Evolutionary conservation across 441 rosid species (phyloP), one percentile per base, ranked within the genome.

Genomic region (Adansonia grandidieri): DNA sequence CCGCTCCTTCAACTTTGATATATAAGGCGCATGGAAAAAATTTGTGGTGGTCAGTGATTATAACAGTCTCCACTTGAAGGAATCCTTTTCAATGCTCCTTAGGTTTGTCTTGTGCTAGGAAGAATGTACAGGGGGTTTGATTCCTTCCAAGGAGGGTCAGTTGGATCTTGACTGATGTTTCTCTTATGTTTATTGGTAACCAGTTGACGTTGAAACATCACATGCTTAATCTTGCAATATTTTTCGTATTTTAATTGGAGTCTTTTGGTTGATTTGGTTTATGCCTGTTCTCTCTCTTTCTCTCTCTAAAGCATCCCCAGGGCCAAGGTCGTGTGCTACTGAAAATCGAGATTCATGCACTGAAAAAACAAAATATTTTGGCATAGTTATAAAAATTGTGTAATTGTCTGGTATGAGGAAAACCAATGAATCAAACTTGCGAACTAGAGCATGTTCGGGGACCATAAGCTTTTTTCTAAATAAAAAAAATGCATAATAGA

Each of bases 1-100:
- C 98, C 99, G 56, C 82, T 96, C 79, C 98, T 96, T 77, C 98
- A 94, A 81, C 96, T 89, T 71, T 93, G 87, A 92, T 70, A 54
- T 19, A 13, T 14, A 66, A 75, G 60, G 63, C 22, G 11, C 75
- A 60, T 71, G 78, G 72, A 78, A 65, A 75, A 44, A 37, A 6
- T 73, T 17, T 66, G 56, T 79, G 78, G 69, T 58, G 77, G 60
- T 83, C 78, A 77, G 84, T 60, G 53, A 61, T 45, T 44, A 64
- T 74, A 2, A 75, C 75, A 62, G 75, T 75, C 57, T 65, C 62
- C 56, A 20, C 74, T 77, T 14, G 40, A 76, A 68, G 28, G 69
- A 57, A 78, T 53, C 74, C 15, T 71, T 51, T 53, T 71, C 6
- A 8, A 66, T 71, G 78, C 62, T 75, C 76, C 78, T 64, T 79